Conservation (phyloP, 352 stramenopile genomes). For the Phytophthora tentaculata region DNA sequence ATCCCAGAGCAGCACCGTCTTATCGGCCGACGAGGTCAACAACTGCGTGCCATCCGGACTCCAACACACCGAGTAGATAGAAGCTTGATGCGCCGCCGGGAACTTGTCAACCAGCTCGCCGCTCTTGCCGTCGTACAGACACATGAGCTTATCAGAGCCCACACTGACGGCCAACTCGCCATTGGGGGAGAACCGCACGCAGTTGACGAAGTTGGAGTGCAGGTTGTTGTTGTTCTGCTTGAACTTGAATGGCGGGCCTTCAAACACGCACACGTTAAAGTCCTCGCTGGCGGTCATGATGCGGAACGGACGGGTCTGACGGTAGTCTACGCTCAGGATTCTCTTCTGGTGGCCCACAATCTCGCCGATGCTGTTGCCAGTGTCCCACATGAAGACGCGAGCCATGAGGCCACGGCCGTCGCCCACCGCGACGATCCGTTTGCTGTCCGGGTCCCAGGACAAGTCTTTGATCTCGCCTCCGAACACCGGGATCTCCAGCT, state of each 20-base stretch:
- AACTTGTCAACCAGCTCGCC: conserved; percentile 88
- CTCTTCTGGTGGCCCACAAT: conserved; percentile 95
- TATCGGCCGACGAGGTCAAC: conserved; percentile 96
- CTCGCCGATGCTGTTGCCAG: conserved; percentile 94
- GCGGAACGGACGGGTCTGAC: conserved; percentile 93
- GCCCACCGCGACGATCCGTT: conserved; percentile 92
- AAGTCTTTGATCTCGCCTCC: conserved; percentile 94
- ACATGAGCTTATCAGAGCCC: conserved; percentile 95
- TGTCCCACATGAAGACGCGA: conserved; percentile 97
- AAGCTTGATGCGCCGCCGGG: conserved; percentile 84
- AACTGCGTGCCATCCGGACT: conserved; percentile 91
- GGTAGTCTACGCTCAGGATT: conserved; percentile 93
- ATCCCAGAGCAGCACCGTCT: conserved; percentile 94
- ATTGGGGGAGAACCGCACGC: conserved; percentile 93
- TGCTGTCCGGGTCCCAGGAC: conserved; percentile 96
- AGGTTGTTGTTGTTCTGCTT: conserved; percentile 92
- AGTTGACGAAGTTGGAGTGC: conserved; percentile 97
- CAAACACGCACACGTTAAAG: conserved; percentile 94
- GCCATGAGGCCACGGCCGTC: conserved; percentile 83
- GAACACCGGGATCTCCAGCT: conserved; percentile 93
- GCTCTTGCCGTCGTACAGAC: conserved; percentile 94
- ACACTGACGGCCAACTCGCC: conserved; percentile 92
- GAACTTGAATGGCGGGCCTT: conserved; percentile 97
- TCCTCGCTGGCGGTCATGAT: conserved; percentile 97
- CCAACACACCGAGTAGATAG: conserved; percentile 96